phyloP scores from a whole-genome alignment of 2,329 filamentous ascomycete genomes.

The Fusarium praegraminearum region DNA sequence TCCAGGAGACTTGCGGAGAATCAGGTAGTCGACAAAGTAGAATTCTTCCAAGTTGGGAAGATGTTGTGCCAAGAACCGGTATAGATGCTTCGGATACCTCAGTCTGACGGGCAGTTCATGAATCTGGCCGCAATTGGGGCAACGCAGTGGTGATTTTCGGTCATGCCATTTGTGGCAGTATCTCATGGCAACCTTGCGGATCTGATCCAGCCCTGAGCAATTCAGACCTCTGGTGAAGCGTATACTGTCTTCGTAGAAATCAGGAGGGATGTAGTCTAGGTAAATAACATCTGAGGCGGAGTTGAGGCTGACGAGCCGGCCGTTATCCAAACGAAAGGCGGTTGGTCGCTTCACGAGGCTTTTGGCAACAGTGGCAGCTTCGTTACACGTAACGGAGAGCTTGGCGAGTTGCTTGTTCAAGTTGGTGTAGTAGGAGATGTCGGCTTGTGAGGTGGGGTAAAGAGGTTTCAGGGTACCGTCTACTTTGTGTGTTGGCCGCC shows the following conservation, averaged over 20 bases:
- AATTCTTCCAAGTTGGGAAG: conserved; percentile 58
- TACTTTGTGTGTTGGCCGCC: conserved; percentile 28
- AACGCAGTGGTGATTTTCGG: conserved; percentile 44
- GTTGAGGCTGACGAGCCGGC: conserved; percentile 49
- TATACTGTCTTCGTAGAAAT: conserved; percentile 46
- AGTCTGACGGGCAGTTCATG: conserved; percentile 47
- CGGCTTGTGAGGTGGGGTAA: conserved; percentile 48
- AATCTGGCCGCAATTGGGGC: conserved; percentile 51
- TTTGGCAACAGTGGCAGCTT: conserved; percentile 43
- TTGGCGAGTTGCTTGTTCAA: conserved; percentile 48
- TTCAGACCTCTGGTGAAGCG: conserved; percentile 45
- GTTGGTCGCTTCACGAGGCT: conserved; percentile 38
- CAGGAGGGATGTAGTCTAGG: conserved; percentile 52
- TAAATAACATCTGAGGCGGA: conserved; percentile 50
- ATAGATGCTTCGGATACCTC: conserved; percentile 56
- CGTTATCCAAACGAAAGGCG: conserved; percentile 45
- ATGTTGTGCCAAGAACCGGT: conserved; percentile 58
- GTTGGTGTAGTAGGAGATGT: conserved; percentile 51
- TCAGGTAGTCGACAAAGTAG: conserved; percentile 60
- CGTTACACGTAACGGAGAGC: conserved; percentile 47
- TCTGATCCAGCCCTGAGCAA: conserved; percentile 49
- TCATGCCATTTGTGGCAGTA: conserved; percentile 58
- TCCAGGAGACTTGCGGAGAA: conserved; percentile 48
- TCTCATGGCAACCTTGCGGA: conserved; percentile 57
- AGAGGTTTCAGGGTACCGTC: conserved; percentile 43